Base-by-base conservation (phyloP, 805 yeast genomes). In the Wickerhamomyces hampshirensis region DNA sequence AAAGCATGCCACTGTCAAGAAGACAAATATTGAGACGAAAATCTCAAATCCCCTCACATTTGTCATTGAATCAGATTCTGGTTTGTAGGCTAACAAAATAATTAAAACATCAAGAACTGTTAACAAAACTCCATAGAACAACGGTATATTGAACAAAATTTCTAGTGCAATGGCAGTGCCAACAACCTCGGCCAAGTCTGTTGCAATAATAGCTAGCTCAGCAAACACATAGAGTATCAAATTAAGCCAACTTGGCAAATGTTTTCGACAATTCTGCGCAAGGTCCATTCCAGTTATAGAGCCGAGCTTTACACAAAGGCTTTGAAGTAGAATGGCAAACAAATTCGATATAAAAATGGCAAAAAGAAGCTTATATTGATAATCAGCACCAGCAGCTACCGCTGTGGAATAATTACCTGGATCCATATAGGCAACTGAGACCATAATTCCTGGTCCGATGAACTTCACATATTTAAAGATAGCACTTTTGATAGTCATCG, bases 121-220 rank as follows among this genome's bases (percentile, higher is more conserved):
- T 26, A 88, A 56, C 6, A 83, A 44, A 3, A 88, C 94, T 36
- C 97, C 97, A 27, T 70, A 59, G 1, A 78, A 55, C 38, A 88
- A 65, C 1, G 96, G 95, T 9, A 88, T 75, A 2, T 72, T 68
- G 50, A 88, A 80, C 18, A 88, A 58, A 40, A 88, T 85, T 47
- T 85, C 79, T 34, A 88, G 66, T 0, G 95, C 77, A 32, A 88
- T 84, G 9, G 96, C 96, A 4, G 95, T 83, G 2, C 97, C 97
- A 6, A 88, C 91, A 9, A 88, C 96, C 58, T 88, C 97, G 1
- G 96, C 96, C 50, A 88, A 63, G 56, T 88, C 97, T 0, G 97
- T 88, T 8, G 95, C 95, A 24, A 88, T 80, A 43, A 88, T 88
- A 3, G 96, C 95, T 17, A 85, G 49, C 51, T 88, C 96, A 0